Evolutionary conservation across 2,329 filamentous ascomycete genomes (phyloP).

Genomic region (Ascochyta pisi): DNA sequence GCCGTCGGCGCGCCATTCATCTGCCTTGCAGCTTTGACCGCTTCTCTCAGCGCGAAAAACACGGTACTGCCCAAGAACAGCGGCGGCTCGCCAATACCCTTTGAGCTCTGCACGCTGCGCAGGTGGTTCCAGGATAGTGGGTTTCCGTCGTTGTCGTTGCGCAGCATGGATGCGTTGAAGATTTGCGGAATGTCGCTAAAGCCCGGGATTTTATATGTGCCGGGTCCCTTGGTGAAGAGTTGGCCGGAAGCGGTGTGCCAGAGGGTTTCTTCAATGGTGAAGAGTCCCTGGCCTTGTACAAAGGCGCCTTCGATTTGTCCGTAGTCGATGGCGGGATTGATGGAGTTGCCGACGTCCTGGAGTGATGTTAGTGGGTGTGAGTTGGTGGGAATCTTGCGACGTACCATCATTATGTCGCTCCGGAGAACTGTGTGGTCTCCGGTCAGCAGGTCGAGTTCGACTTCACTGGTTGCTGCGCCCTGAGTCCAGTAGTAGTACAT

Average conservation of each 20-base stretch:
- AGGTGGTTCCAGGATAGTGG: slow-evolving; percentile 79
- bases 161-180: slow-evolving; percentile 82
- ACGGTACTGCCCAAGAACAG: slow-evolving; percentile 81
- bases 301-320: slow-evolving; percentile 84
- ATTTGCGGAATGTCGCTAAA: slow-evolving; percentile 86
- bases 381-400: not conserved
- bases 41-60: slow-evolving; percentile 87
- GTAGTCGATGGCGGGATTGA: slow-evolving; percentile 80
- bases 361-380: slow-evolving; percentile 5
- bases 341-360: slow-evolving; percentile 77
- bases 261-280: slow-evolving; percentile 76
- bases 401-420: slow-evolving; percentile 86
- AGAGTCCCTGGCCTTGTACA: slow-evolving; percentile 78
- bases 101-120: slow-evolving; percentile 79
- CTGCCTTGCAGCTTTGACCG: slow-evolving; percentile 73
- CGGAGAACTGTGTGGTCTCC: slow-evolving; percentile 89
- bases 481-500: slow-evolving; percentile 98
- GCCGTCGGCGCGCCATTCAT: slow-evolving; percentile 51
- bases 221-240: slow-evolving; percentile 68
- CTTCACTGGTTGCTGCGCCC: slow-evolving; percentile 85
- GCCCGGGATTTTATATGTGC: slow-evolving; percentile 85
- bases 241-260: slow-evolving; percentile 69
- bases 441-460: slow-evolving; percentile 89
- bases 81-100: slow-evolving; percentile 76
- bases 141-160: slow-evolving; percentile 61